phyloP scores from a whole-genome alignment of 192 early-diverging fungal species.

The Coemansia sp. region DNA sequence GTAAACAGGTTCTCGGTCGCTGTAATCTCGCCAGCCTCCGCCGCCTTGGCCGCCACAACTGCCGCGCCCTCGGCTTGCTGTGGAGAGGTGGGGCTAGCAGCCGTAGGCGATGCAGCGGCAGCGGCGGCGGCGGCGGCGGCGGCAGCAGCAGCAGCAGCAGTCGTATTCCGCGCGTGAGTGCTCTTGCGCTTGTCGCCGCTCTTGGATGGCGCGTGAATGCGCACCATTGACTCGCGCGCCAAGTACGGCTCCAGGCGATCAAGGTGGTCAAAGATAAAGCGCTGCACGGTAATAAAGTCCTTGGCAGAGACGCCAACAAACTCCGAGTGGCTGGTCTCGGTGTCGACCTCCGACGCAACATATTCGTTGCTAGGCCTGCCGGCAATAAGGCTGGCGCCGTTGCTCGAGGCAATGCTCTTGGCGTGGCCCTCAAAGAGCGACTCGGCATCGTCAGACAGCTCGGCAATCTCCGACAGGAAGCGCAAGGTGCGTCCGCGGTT shows the following conservation, averaged over 20 bases:
- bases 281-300: constrained; percentile 59
- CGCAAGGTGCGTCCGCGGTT: constrained; percentile 77
- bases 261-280: constrained; percentile 64
- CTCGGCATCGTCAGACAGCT: constrained; percentile 43
- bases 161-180: constrained; percentile 18
- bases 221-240: constrained; percentile 56
- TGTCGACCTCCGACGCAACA: constrained; percentile 29
- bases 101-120: background rate
- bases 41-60: background rate
- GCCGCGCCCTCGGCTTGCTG: background rate
- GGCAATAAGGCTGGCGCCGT: constrained; percentile 6
- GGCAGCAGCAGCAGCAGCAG: background rate
- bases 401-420: constrained; percentile 42
- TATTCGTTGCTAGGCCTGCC: constrained; percentile 37
- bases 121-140: background rate
- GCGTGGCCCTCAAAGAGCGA: constrained; percentile 43
- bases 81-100: background rate
- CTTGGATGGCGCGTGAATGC: constrained; percentile 27
- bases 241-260: constrained; percentile 69
- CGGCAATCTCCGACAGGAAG: constrained; percentile 80
- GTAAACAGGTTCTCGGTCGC: constrained; percentile 68
- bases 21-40: constrained; percentile 25
- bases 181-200: constrained; percentile 40
- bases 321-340: constrained; percentile 12
- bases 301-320: constrained; percentile 40